These are phyloP conservation scores for Buddleja alternifolia DNA, from an alignment of 257 asterid species.

Conservation along the genomic window DNA sequence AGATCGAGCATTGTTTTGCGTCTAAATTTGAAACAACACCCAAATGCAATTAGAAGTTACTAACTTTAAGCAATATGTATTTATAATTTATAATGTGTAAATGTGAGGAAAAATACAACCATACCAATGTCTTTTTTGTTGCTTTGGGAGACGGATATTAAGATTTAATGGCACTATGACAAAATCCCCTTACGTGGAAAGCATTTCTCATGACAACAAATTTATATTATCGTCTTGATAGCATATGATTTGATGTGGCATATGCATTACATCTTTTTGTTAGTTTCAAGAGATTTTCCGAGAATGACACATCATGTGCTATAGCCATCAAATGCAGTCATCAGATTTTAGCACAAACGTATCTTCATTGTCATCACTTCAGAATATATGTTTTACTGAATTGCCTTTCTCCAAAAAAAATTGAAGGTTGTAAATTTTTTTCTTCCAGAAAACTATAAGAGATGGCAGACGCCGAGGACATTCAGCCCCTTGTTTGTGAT, in stretches of 20 bases:
- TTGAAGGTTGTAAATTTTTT: slow-evolving; percentile 1
- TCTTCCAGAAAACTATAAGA: slow-evolving; percentile 36
- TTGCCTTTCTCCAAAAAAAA: neutral
- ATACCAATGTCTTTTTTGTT: neutral
- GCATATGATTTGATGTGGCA: slow-evolving; percentile 14
- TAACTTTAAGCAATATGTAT: neutral
- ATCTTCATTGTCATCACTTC: slow-evolving; percentile 12
- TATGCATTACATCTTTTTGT: neutral
- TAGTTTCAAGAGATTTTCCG: neutral
- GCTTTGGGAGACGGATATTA: no score
- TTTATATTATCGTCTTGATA: no score
- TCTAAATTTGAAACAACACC: neutral
- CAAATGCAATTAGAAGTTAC: neutral
- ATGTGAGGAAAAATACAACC: neutral
- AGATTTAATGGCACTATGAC: no score
- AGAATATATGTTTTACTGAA: neutral
- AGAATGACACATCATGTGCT: neutral
- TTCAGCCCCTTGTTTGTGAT: slow-evolving; percentile 68
- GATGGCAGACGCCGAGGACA: slow-evolving; percentile 68
- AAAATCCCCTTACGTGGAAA: neutral
- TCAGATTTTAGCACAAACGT: neutral
- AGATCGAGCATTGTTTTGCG: neutral
- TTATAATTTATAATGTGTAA: neutral
- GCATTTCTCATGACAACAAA: neutral
- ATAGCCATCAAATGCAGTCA: neutral